phyloP scores from a whole-genome alignment of 441 rosid species.

The Gossypium davidsonii region DNA sequence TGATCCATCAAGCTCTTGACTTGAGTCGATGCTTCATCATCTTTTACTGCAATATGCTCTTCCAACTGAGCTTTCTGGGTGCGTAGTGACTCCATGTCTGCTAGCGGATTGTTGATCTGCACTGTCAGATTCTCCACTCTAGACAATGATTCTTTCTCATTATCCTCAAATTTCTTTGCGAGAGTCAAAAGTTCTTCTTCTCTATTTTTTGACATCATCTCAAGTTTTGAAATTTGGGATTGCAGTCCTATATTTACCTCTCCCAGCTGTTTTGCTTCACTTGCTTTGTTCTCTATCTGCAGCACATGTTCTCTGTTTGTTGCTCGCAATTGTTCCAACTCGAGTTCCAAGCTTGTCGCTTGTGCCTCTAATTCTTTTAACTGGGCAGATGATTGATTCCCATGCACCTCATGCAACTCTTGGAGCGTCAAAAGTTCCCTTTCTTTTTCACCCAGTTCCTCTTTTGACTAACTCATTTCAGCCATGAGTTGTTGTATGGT shows the following conservation, averaged over 20 bases:
- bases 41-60: conserved; percentile 31
- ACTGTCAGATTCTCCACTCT: conserved; percentile 31
- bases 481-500: conserved; percentile 30
- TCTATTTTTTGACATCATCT: conserved; percentile 34
- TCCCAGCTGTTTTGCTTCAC: conserved; percentile 43
- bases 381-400: conserved; percentile 42
- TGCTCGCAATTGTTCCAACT: conserved; percentile 41
- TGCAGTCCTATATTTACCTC: conserved; percentile 39
- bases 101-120: conserved; percentile 34
- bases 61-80: conserved; percentile 44
- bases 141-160: conserved; percentile 19
- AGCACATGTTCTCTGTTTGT: conserved; percentile 43
- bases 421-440: conserved; percentile 44
- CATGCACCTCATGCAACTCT: conserved; percentile 49
- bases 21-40: conserved; percentile 43
- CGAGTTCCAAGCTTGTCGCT: conserved; percentile 44
- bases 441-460: conserved; percentile 45
- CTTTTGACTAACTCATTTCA: conserved; percentile 44
- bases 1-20: conserved; percentile 35
- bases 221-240: conserved; percentile 48
- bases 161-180: conserved; percentile 45
- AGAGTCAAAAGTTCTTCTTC: conserved; percentile 43
- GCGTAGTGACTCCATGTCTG: conserved; percentile 27
- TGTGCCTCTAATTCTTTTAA: conserved; percentile 45
- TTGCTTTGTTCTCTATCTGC: conserved; percentile 43